Evolutionary conservation across 306 rosid species (phyloP), one percentile per base, ranked within the genome.

Genomic region (Vigna unguiculata): DNA sequence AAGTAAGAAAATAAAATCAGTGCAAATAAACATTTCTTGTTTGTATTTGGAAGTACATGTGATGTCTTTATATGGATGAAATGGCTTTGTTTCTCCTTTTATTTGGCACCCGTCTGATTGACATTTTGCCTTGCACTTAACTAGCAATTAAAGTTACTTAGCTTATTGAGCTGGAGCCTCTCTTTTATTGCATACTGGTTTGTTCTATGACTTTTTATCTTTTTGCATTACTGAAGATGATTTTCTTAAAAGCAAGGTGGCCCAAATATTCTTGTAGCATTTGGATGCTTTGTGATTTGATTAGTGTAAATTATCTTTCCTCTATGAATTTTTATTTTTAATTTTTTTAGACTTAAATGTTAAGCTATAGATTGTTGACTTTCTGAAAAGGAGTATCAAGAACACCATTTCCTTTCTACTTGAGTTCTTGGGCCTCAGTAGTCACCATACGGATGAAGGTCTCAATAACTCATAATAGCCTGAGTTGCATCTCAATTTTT

Each of bases 261-360:
- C 46, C 74, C 62, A 72, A 72, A 65, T 55, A 24, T 41, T 47
- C 55, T 74, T 55, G 83, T 73, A 43, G 46, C 74, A 54, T 45
- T 30, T 43, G 34, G 16, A 41, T 49, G 61, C 51, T 40, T 62
- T 25, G 38, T 59, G 16, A 34, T 78, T 20, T 49, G 19, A 58
- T 58, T 60, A 12, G 52, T 72, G 20, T 32, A 28, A 28, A 53
- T 52, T 17, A 32, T 67, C 65, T 80, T 74, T 76, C 47, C 3
- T 15, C 53, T 12, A 4, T 59, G 75, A 52, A 66, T 57, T 69
- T 4, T 48, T n/a, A n/a, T 25, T 7, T 28, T 58, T 32, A 4
- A 5, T 4, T 11, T 36, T 38, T 38, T 38, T 38, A 38, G 59
- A 74, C 6, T 53, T 41, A 13, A 71, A 45, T 63, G 71, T 45